Conservation (phyloP, 73 alveolate species). For the Uronychia setigera region DNA sequence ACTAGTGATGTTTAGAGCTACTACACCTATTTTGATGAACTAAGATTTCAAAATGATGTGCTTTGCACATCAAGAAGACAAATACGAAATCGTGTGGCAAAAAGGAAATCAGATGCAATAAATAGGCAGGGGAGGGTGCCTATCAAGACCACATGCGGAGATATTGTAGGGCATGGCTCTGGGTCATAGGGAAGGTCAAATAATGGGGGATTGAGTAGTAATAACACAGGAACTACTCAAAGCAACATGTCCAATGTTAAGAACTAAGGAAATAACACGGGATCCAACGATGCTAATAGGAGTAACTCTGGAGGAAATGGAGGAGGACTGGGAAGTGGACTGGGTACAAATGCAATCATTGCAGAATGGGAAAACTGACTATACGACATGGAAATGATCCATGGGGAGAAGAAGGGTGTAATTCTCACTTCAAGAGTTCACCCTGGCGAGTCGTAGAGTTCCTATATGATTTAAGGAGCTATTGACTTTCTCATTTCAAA, state of each 20-base stretch:
- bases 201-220: neutral
- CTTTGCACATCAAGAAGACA: neutral
- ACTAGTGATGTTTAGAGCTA: neutral
- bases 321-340: neutral
- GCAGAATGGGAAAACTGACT: neutral
- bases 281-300: neutral
- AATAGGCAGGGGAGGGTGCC: neutral
- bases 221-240: neutral
- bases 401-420: constrained; percentile 1
- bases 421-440: constrained; percentile 83
- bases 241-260: neutral
- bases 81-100: neutral
- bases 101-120: neutral
- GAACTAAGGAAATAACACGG: neutral
- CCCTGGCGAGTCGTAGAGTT: constrained; percentile 92
- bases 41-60: neutral
- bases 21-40: neutral
- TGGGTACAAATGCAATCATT: neutral
- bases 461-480: constrained; percentile 85
- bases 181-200: too few relatives aligned
- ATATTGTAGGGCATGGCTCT: neutral
- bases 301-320: neutral
- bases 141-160: neutral
- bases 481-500: constrained; percentile 81
- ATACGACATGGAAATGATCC: neutral